Percentiles rank a stretch among this genome's conserved stretches.
Evolutionary conservation across 2,329 filamentous ascomycete genomes (phyloP).

Genomic region (Apiospora rasikravindrae): DNA sequence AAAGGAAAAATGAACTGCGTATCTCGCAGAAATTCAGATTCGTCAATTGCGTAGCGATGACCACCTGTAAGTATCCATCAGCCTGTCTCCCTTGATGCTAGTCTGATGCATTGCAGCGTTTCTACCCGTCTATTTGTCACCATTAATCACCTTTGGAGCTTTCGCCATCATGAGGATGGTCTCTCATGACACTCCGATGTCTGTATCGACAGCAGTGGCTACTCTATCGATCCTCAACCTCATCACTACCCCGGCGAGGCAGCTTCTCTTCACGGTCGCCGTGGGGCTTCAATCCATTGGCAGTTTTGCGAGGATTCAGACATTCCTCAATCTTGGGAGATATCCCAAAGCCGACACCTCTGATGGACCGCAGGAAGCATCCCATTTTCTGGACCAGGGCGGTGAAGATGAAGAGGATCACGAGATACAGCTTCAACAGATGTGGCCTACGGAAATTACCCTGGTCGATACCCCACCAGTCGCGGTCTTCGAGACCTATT

Average conservation of each 20-base stretch:
- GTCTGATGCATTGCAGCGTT: background rate
- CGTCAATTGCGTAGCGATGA: conserved; percentile 10
- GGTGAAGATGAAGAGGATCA: background rate
- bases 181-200: background rate
- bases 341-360: too few relatives aligned
- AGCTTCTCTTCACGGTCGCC: conserved; percentile 10
- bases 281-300: conserved; percentile 14
- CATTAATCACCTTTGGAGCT: conserved; percentile 18
- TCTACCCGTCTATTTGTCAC: background rate
- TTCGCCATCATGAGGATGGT: conserved; percentile 20
- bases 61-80: background rate
- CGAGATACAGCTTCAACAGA: background rate
- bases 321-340: background rate
- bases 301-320: conserved; percentile 17
- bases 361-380: too few relatives aligned
- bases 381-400: too few relatives aligned
- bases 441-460: too few relatives aligned
- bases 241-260: conserved; percentile 15
- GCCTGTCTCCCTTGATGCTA: background rate
- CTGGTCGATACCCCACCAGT: too few relatives aligned
- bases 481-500: background rate
- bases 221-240: conserved; percentile 20
- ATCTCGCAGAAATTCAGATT: conserved; percentile 20
- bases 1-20: conserved; percentile 15
- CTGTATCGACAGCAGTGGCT: conserved; percentile 18